A percentile compares a stretch with the other conserved stretches of the same genome.
Evolutionary conservation across 148 eudicot genomes (phyloP).

Genomic region (Chenopodium formosanum): DNA sequence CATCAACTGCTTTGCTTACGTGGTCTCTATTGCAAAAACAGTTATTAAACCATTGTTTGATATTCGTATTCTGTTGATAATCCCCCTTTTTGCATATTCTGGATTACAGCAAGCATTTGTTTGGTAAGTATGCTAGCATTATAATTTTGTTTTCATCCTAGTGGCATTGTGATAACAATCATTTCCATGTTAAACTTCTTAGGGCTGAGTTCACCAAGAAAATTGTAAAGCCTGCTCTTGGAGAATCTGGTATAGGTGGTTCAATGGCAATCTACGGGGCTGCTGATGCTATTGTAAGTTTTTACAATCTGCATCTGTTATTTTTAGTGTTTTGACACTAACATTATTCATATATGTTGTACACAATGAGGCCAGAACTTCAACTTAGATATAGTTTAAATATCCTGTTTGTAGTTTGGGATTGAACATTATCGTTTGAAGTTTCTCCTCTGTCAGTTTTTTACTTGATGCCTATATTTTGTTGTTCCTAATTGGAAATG

Average conservation of each 20-base stretch:
- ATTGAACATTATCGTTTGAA: background rate
- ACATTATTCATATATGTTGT: background rate
- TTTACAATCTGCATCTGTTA: background rate
- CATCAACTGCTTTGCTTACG: constrained; percentile 38
- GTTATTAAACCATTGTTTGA: constrained; percentile 59
- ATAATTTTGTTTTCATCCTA: background rate
- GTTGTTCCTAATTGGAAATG: background rate
- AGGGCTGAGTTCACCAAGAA: constrained; percentile 91
- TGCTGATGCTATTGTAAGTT: constrained; percentile 92
- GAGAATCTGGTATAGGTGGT: constrained; percentile 92
- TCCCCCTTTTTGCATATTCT: constrained; percentile 93
- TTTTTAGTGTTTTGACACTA: background rate
- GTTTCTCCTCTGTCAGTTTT: background rate
- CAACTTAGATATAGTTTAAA: background rate
- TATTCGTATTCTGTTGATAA: constrained; percentile 66
- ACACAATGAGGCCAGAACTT: background rate
- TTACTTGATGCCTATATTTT: background rate
- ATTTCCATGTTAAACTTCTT: constrained; percentile 11
- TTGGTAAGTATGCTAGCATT: constrained; percentile 48
- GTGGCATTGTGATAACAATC: constrained; percentile 11
- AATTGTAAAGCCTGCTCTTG: constrained; percentile 79
- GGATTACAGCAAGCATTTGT: constrained; percentile 99
- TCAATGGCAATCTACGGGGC: constrained; percentile 93
- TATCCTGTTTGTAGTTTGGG: background rate
- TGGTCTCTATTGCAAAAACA: constrained; percentile 53